A percentile compares a stretch with the other conserved stretches of the same genome.
Conservation (phyloP, 108 stramenopile species). For the Cyclotella choctawhatcheeana region DNA sequence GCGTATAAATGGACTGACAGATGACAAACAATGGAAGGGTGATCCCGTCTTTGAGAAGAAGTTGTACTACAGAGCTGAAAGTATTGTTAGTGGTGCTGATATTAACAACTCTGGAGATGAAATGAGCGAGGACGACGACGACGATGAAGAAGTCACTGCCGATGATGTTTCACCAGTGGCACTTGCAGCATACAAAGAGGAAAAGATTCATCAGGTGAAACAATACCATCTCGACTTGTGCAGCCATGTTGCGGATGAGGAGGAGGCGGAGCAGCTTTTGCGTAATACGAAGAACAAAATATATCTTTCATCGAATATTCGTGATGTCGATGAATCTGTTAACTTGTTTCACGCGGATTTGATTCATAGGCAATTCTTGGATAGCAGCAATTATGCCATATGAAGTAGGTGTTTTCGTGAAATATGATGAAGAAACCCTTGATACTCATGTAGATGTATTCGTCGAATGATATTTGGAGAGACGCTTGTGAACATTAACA, state of each 20-base stretch:
- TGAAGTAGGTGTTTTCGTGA: neutral
- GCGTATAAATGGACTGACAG: constrained; percentile 30
- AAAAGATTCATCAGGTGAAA: constrained; percentile 25
- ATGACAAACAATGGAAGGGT: constrained; percentile 37
- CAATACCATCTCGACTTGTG: constrained; percentile 18
- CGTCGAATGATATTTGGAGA: too few species aligned
- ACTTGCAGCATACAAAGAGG: constrained; percentile 25
- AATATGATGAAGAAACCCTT: too few species aligned
- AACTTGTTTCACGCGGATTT: constrained; percentile 23
- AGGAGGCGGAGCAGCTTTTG: constrained; percentile 13
- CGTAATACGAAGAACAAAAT: constrained; percentile 19
- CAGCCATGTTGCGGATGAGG: neutral
- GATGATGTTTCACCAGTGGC: neutral
- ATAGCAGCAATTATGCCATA: neutral
- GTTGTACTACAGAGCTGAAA: constrained; percentile 37
- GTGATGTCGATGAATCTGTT: constrained; percentile 23
- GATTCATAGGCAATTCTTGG: constrained; percentile 12
- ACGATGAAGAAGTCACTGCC: neutral
- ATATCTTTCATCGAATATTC: neutral
- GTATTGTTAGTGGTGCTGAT: constrained; percentile 9
- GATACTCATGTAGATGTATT: too few species aligned
- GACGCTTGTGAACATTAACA: too few species aligned
- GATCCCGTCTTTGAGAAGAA: constrained; percentile 44
- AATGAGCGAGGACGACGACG: constrained; percentile 21
- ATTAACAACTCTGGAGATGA: constrained; percentile 16